Evolutionary conservation across 2,329 filamentous ascomycete species (phyloP), one percentile per base, ranked within the genome.

Genomic region (Colletotrichum caudatum): DNA sequence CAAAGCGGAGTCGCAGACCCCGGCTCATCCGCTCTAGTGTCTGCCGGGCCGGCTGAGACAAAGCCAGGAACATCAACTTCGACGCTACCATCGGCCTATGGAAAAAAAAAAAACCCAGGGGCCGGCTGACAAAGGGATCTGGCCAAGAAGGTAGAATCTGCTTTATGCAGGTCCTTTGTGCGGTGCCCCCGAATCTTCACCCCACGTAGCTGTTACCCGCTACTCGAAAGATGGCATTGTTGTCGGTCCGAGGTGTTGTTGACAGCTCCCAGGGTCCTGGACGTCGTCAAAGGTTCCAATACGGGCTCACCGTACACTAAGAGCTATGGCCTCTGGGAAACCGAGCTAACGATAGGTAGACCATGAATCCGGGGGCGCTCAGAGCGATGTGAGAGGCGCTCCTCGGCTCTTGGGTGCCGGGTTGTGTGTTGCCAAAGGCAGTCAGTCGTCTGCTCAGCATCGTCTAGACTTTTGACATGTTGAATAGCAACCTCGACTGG

Each of bases 331-430:
- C 14, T 50, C 57, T 44, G 33, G 44, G 12, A 44, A 64, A 33
- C 39, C 35, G 53, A 69, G 35, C 65, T 44, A 69, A 35, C 53
- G 33, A 3, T 44, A 39, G 53, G 56, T 29, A 26, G 53, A 26
- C 65, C 69, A 48, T 54, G 35, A 29, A 18, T 8, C 41, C 37
- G 44, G 65, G 65, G 51, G 33, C 54, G 48, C 44, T 60, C 65
- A 63, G 26, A 56, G 53, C 54, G 35, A 41, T 69, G 60, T 54
- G 69, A 72, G 69, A 72, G 48, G 46, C 23, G 37, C 29, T 41
- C 5, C 11, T 69, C 69, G 69, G 66, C 69, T n/a, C 35, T 33
- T 8, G 16, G 14, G 14, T 72, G 65, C 69, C 69, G 69, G 18
- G n/a, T 56, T 29, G 29, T 29, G 29, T 56, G 46, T 37, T 18